Percentiles rank a stretch among this genome's conserved stretches.
These are phyloP conservation scores for Moringa oleifera DNA, from an alignment of 345 rosid genomes.

Conservation along the genomic window DNA sequence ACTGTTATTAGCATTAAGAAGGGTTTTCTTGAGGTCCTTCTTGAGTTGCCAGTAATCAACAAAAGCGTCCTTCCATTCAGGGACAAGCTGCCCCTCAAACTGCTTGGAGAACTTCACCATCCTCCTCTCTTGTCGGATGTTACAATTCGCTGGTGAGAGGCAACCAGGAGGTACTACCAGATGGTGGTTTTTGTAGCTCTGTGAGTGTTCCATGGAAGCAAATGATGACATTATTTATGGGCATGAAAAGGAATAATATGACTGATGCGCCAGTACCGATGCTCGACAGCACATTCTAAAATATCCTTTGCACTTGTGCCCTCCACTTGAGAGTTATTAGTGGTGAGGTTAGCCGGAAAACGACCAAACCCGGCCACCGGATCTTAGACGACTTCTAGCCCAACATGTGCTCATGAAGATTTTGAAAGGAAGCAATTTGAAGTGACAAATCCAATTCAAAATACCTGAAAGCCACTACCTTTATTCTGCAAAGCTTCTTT, in stretches of 20 bases:
- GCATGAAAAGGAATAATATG: slow-evolving; percentile 28
- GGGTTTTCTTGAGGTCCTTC: slow-evolving; percentile 67
- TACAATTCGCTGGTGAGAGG: neutral
- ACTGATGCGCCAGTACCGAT: slow-evolving; percentile 25
- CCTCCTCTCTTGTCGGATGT: neutral
- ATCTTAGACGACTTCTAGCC: slow-evolving; percentile 7
- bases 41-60: slow-evolving; percentile 93
- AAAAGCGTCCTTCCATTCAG: slow-evolving; percentile 98
- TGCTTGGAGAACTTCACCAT: slow-evolving; percentile 94
- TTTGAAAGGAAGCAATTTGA: slow-evolving; percentile 16
- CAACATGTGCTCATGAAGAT: slow-evolving; percentile 16
- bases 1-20: slow-evolving; percentile 22
- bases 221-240: slow-evolving; percentile 47
- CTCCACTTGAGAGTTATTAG: slow-evolving; percentile 43
- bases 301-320: slow-evolving; percentile 42
- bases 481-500: neutral
- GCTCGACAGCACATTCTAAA: slow-evolving; percentile 54
- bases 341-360: slow-evolving; percentile 37
- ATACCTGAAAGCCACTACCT: neutral
- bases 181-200: slow-evolving; percentile 13
- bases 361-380: slow-evolving; percentile 18
- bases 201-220: slow-evolving; percentile 36
- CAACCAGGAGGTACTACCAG: slow-evolving; percentile 10
- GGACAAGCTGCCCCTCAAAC: slow-evolving; percentile 89
- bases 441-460: slow-evolving; percentile 5